Conservation (phyloP, 352 stramenopile genomes). For the Globisporangium orthogonon region DNA sequence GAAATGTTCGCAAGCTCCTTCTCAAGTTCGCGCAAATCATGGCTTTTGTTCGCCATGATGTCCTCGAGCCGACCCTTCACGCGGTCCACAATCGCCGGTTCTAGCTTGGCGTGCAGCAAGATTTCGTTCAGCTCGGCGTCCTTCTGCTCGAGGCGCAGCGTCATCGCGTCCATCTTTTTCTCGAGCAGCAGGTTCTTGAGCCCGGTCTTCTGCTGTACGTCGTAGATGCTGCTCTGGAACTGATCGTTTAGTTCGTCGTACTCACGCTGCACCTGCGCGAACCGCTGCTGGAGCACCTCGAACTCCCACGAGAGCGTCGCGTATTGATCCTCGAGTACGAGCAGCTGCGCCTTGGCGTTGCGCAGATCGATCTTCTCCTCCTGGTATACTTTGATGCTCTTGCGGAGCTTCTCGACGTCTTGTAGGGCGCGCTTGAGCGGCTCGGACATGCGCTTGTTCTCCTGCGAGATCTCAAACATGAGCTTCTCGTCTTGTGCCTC, state of each 20-base stretch:
- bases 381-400: conserved; percentile 63
- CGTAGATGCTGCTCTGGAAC: conserved; percentile 88
- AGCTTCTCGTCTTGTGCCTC: conserved; percentile 92
- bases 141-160: conserved; percentile 83
- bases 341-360: conserved; percentile 59
- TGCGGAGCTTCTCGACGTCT: conserved; percentile 66
- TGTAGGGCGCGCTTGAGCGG: conserved; percentile 88
- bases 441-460: conserved; percentile 94
- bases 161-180: conserved; percentile 89
- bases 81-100: conserved; percentile 72
- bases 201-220: conserved; percentile 91
- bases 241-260: conserved; percentile 84
- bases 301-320: conserved; percentile 91
- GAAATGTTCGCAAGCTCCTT: conserved; percentile 65
- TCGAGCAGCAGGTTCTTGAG: conserved; percentile 94
- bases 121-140: conserved; percentile 92
- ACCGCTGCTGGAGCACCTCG: conserved; percentile 90
- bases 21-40: conserved; percentile 79
- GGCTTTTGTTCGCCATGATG: conserved; percentile 87
- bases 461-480: conserved; percentile 92
- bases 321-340: conserved; percentile 87
- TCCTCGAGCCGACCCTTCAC: conserved; percentile 86
- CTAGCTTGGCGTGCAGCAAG: conserved; percentile 87
- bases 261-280: conserved; percentile 80
- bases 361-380: conserved; percentile 65